A percentile compares a stretch with the other conserved stretches of the same genome.
Conservation (phyloP, 2,329 filamentous ascomycete species). For the Venturia pyrina region DNA sequence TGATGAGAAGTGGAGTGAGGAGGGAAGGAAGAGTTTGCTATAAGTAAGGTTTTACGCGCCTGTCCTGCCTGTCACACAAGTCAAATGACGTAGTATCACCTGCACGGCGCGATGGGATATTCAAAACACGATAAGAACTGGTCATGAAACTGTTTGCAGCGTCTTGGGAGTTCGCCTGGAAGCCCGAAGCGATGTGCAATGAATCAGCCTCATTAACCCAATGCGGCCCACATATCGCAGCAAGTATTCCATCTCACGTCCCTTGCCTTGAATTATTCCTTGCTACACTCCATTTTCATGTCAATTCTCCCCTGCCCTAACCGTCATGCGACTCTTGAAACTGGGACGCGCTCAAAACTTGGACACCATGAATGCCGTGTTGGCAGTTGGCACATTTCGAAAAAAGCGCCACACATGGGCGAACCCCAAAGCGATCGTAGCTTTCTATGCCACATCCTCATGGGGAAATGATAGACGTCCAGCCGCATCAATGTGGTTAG, state of each 20-base stretch:
- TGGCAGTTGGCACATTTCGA: not conserved
- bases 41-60: not conserved
- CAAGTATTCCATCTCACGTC: not conserved
- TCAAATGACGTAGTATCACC: not conserved
- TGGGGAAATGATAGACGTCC: not conserved
- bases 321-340: slow-evolving; percentile 1
- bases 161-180: not conserved
- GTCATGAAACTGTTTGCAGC: slow-evolving; percentile 4
- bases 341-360: not conserved
- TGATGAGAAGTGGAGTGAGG: not conserved
- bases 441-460: not conserved
- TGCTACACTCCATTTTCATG: not conserved
- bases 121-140: not conserved
- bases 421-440: not conserved
- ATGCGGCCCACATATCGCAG: not conserved
- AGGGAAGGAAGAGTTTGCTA: slow-evolving; percentile 1
- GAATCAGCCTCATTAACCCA: not conserved
- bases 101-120: not conserved
- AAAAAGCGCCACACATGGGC: not conserved
- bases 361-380: not conserved
- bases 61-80: not conserved
- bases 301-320: not conserved
- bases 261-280: not conserved
- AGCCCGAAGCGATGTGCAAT: not conserved
- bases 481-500: not conserved